Conservation (phyloP, 73 alveolate species). For the Effrenium voratum region DNA sequence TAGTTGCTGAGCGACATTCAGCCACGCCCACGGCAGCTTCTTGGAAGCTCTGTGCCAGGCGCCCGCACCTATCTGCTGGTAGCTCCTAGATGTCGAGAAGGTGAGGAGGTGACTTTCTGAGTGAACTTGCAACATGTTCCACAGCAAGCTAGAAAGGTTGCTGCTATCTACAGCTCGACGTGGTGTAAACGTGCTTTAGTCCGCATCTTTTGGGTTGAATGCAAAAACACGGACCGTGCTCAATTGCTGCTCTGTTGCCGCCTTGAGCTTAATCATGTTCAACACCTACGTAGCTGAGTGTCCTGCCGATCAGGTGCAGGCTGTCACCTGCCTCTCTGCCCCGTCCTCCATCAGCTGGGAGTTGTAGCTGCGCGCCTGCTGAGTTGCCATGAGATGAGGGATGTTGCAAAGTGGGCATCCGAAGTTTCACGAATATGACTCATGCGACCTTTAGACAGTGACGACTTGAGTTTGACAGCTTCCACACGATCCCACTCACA, state of each 20-base stretch:
- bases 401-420: neutral
- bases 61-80: too few relatives aligned
- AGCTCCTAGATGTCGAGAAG: too few relatives aligned
- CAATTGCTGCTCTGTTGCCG: neutral
- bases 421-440: neutral
- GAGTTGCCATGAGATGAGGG: neutral
- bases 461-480: neutral
- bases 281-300: neutral
- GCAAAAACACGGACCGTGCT: neutral
- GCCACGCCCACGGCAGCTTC: too few relatives aligned
- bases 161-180: neutral
- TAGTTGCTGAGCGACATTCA: too few relatives aligned
- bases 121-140: too few relatives aligned
- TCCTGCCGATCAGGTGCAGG: neutral
- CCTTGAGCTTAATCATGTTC: neutral
- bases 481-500: neutral
- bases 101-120: too few relatives aligned
- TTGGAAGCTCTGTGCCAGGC: too few relatives aligned
- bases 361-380: constrained; percentile 32
- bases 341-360: neutral
- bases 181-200: neutral
- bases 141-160: too few relatives aligned
- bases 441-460: too few relatives aligned
- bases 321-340: neutral
- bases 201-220: neutral